Evolutionary conservation across 2,329 filamentous ascomycete genomes (phyloP).

Genomic region (Ophiostoma fasciatum): DNA sequence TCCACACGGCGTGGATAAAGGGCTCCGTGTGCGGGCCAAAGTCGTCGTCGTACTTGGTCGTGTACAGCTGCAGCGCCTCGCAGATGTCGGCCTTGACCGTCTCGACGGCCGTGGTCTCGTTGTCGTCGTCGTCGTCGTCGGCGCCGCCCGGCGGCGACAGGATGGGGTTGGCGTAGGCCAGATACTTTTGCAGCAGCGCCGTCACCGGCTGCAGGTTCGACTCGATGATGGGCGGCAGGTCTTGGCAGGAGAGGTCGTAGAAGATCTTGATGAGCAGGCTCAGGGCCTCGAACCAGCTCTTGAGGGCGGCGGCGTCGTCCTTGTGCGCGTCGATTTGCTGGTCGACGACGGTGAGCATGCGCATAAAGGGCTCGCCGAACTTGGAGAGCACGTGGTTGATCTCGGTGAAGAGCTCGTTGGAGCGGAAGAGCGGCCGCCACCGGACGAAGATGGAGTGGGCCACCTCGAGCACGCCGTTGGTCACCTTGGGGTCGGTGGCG

Average conservation of each 20-base stretch:
- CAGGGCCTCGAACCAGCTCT: conserved; percentile 68
- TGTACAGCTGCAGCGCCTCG: conserved; percentile 76
- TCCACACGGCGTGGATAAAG: conserved; percentile 87
- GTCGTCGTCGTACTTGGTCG: conserved; percentile 89
- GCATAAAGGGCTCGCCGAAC: conserved; percentile 73
- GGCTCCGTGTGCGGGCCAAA: conserved; percentile 67
- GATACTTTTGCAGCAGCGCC: conserved; percentile 75
- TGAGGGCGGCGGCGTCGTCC: conserved; percentile 58
- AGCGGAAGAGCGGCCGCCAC: conserved; percentile 88
- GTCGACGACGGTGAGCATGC: conserved; percentile 63
- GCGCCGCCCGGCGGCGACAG: no score
- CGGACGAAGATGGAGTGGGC: conserved; percentile 96
- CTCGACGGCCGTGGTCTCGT: conserved; percentile 79
- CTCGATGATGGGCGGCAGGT: conserved; percentile 88
- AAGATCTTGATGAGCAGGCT: conserved; percentile 84
- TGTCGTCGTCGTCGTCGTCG: conserved; percentile 53
- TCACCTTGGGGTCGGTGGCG: conserved; percentile 64
- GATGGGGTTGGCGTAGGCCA: conserved; percentile 74
- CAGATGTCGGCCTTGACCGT: conserved; percentile 88
- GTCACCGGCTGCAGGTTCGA: conserved; percentile 69
- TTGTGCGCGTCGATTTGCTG: conserved; percentile 59
- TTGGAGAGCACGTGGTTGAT: conserved; percentile 88
- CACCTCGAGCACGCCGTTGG: conserved; percentile 89
- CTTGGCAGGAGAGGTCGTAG: conserved; percentile 94
- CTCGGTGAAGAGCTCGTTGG: conserved; percentile 83